phyloP scores from a whole-genome alignment of 345 rosid species.

The Salix arbutifolia region DNA sequence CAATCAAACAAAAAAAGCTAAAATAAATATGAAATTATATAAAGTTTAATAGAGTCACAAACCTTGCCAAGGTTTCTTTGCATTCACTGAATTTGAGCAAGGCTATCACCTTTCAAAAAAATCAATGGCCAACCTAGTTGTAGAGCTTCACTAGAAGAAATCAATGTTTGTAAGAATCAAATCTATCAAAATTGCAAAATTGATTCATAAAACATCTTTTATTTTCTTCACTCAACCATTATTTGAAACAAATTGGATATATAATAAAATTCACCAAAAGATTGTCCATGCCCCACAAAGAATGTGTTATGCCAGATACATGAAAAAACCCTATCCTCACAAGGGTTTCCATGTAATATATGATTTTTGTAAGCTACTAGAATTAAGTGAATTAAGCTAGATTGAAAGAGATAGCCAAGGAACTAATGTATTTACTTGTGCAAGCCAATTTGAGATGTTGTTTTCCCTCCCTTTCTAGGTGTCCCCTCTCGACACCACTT shows the following conservation, averaged over 20 bases:
- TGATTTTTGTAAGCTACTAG: too few species aligned
- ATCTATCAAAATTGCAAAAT: too few species aligned
- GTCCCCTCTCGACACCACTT: conserved; percentile 65
- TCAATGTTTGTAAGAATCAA: conserved; percentile 4
- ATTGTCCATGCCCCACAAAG: too few species aligned
- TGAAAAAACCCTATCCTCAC: too few species aligned
- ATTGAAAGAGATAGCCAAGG: not conserved
- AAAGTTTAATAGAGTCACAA: conserved; percentile 18
- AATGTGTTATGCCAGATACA: too few species aligned
- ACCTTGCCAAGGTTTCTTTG: conserved; percentile 69
- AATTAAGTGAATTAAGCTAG: not conserved
- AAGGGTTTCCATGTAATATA: too few species aligned
- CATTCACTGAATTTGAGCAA: conserved; percentile 51
- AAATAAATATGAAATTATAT: not conserved
- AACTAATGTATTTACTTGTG: conserved; percentile 46
- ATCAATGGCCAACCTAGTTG: conserved; percentile 75
- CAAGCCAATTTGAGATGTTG: conserved; percentile 82
- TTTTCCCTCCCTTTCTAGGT: conserved; percentile 77
- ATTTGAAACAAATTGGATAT: too few species aligned
- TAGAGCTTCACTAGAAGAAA: conserved; percentile 76
- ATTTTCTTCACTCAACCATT: too few species aligned
- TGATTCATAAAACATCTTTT: too few species aligned
- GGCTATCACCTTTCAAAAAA: conserved; percentile 51
- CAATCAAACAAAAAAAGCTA: not conserved
- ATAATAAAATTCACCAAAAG: too few species aligned